Conservation (phyloP, 768 basidiomycete genomes). For the Xerocomellus amylosporus region DNA sequence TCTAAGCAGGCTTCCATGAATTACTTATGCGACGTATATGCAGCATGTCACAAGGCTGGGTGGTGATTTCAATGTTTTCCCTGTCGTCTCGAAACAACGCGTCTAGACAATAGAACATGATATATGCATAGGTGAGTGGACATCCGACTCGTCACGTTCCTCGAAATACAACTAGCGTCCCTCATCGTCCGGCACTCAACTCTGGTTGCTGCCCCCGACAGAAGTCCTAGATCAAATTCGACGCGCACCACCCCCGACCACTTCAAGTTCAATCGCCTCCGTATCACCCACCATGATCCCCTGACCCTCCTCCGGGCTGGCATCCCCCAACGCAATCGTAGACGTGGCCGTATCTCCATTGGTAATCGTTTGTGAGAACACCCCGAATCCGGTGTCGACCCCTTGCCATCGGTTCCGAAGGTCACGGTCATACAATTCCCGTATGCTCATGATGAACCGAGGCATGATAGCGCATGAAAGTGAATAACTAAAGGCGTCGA, state of each 20-base stretch:
- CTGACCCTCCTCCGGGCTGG: background rate
- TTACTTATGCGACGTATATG: too few relatives aligned
- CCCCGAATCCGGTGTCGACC: slow-evolving; percentile 13
- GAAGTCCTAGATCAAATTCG: background rate
- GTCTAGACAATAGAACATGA: background rate
- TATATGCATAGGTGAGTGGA: background rate
- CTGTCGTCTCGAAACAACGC: too few relatives aligned
- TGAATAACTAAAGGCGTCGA: background rate
- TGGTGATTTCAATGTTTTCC: too few relatives aligned
- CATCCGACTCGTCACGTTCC: background rate
- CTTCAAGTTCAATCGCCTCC: background rate
- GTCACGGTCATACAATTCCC: slow-evolving; percentile 2
- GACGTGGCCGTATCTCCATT: background rate
- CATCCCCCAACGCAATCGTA: background rate
- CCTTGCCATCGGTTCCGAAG: background rate
- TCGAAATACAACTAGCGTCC: background rate
- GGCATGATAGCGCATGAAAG: slow-evolving; percentile 6
- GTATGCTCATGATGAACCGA: slow-evolving; percentile 16
- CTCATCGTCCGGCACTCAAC: background rate
- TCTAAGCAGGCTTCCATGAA: too few relatives aligned
- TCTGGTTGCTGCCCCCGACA: too few relatives aligned
- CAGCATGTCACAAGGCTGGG: too few relatives aligned
- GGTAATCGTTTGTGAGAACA: background rate
- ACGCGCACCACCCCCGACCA: background rate
- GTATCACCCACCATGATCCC: background rate